Evolutionary conservation across 75 land plant species (phyloP).

Genomic region (Adiantum capillusveneris): DNA sequence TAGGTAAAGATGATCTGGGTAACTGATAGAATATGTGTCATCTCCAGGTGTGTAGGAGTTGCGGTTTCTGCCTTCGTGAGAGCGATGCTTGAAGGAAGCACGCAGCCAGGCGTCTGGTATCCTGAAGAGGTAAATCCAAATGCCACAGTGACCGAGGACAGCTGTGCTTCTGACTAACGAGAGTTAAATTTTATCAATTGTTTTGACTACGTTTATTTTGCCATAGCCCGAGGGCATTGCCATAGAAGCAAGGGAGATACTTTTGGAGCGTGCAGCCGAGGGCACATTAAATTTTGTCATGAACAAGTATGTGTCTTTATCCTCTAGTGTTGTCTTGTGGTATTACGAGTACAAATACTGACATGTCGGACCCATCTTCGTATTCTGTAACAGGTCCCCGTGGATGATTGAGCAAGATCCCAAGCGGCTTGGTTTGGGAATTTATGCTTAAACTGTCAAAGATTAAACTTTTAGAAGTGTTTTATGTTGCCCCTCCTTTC

Average conservation of each 20-base stretch:
- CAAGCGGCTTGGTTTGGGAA: conserved; percentile 64
- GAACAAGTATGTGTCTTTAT: conserved; percentile 53
- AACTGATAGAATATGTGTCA: too few relatives aligned
- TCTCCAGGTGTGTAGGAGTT: conserved; percentile 72
- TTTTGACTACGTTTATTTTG: neutral
- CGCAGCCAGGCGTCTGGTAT: conserved; percentile 95
- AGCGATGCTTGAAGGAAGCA: conserved; percentile 81
- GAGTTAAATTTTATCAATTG: too few relatives aligned
- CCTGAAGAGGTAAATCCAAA: conserved; percentile 78
- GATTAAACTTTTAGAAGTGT: too few relatives aligned
- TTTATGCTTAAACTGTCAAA: conserved; percentile 36
- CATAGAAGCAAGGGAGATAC: conserved; percentile 54
- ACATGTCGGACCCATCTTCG: neutral
- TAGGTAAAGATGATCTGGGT: too few relatives aligned
- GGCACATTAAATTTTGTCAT: conserved; percentile 81
- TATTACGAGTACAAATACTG: neutral
- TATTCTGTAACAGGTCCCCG: conserved; percentile 38
- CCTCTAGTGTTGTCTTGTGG: neutral
- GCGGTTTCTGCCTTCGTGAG: conserved; percentile 83
- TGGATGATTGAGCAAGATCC: conserved; percentile 84
- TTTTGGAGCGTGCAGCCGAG: conserved; percentile 66
- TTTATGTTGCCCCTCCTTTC: too few relatives aligned
- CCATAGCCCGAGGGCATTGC: conserved; percentile 70
- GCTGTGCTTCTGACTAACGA: too few relatives aligned
- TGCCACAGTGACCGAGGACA: too few relatives aligned